A percentile compares a stretch with the other conserved stretches of the same genome.
These are phyloP conservation scores for Cunninghamia lanceolata DNA, from an alignment of 75 land plant species.

Conservation along the genomic window DNA sequence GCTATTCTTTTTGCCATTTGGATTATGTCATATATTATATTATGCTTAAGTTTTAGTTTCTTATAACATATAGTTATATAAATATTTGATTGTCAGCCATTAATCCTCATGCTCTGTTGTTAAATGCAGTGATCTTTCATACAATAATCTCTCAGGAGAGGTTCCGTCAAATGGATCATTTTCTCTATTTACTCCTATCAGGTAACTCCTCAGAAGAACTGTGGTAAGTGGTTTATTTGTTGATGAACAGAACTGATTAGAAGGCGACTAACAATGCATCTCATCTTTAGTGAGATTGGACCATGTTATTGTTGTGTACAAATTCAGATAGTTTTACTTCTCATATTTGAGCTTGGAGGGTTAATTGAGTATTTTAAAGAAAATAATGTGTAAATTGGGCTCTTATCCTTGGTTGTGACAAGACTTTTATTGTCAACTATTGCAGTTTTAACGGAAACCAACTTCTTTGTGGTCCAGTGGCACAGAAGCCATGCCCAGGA, in stretches of 20 bases:
- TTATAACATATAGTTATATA: neutral
- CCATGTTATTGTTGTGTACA: neutral
- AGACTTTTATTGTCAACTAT: neutral
- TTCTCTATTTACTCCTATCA: slow-evolving; percentile 94
- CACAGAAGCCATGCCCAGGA: slow-evolving; percentile 62
- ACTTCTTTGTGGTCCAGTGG: slow-evolving; percentile 64
- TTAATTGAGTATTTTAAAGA: neutral
- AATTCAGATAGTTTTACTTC: neutral
- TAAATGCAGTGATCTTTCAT: slow-evolving; percentile 88
- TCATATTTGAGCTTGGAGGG: neutral
- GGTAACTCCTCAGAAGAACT: slow-evolving; percentile 39
- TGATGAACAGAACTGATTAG: neutral
- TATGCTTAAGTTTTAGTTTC: neutral
- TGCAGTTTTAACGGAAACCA: slow-evolving; percentile 68
- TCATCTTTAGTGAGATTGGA: neutral
- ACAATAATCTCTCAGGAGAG: slow-evolving; percentile 71
- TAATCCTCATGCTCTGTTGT: neutral
- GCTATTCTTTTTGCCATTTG: slow-evolving; percentile 18
- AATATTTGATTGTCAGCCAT: neutral
- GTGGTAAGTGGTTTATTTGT: neutral
- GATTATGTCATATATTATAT: neutral
- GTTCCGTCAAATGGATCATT: slow-evolving; percentile 98
- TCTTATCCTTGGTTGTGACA: slow-evolving; percentile 5
- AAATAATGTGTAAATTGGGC: neutral
- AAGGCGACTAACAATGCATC: neutral